Conservation (phyloP, 176 grass and related monocot genomes). For the Aegilops bicornis region DNA sequence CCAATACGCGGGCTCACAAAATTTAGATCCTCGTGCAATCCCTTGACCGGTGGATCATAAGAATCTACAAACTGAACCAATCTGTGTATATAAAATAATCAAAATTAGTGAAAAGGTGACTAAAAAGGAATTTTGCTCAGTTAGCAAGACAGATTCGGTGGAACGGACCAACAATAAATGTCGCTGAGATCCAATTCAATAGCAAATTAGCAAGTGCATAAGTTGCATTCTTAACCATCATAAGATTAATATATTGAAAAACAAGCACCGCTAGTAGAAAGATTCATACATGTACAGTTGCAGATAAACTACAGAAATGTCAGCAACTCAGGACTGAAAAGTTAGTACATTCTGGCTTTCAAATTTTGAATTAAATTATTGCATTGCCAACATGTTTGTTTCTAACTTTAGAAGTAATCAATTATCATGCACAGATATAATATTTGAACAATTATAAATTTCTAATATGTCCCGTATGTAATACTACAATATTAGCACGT, state of each 20-base stretch:
- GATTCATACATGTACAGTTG: not conserved
- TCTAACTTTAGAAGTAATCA: not conserved
- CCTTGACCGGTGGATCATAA: constrained; percentile 91
- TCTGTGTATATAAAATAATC: constrained; percentile 46
- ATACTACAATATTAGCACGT: not conserved
- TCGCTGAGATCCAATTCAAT: constrained; percentile 19
- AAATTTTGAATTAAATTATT: not conserved
- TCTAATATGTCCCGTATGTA: not conserved
- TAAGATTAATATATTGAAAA: constrained; percentile 6
- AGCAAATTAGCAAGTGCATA: not conserved
- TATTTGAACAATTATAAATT: not conserved
- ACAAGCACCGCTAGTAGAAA: not conserved
- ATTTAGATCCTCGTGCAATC: constrained; percentile 96
- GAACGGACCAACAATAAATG: constrained; percentile 8
- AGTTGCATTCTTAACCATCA: not conserved
- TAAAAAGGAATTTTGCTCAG: not conserved
- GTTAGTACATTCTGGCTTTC: not conserved
- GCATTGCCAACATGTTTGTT: constrained; percentile 3
- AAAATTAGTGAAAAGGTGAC: constrained; percentile 7
- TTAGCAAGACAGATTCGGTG: not conserved
- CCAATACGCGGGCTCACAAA: constrained; percentile 99
- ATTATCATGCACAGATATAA: not conserved
- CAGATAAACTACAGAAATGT: not conserved
- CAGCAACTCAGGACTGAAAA: constrained; percentile 2
- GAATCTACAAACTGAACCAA: constrained; percentile 97